A percentile compares a stretch with the other conserved stretches of the same genome.
Evolutionary conservation across 106 monocot species (phyloP).

Genomic region (Dendrobium huoshanense): DNA sequence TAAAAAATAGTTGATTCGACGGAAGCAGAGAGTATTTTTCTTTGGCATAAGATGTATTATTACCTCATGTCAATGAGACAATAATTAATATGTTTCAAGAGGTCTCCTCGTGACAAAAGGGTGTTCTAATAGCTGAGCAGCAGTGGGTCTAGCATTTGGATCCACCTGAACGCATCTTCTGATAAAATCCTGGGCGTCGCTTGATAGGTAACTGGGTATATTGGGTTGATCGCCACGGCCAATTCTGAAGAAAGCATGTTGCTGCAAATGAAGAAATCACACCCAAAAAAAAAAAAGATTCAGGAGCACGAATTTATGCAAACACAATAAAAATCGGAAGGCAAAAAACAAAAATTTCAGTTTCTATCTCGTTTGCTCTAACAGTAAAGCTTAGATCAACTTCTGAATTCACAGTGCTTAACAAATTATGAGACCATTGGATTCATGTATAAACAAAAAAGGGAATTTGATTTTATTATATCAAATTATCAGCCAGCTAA

Average conservation of each 20-base stretch:
- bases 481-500: too few species aligned
- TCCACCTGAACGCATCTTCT: constrained; percentile 53
- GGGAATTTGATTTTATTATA: too few species aligned
- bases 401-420: too few species aligned
- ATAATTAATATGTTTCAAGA: not conserved
- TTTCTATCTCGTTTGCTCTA: too few species aligned
- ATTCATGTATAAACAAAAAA: too few species aligned
- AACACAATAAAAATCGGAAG: too few species aligned
- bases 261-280: constrained; percentile 20
- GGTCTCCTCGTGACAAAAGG: constrained; percentile 35
- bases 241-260: constrained; percentile 54
- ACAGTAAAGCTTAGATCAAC: too few species aligned
- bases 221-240: constrained; percentile 58
- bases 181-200: constrained; percentile 75
- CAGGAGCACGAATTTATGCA: not conserved
- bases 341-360: too few species aligned
- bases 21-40: not conserved
- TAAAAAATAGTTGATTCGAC: too few species aligned
- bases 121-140: constrained; percentile 55
- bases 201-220: constrained; percentile 52
- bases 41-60: not conserved
- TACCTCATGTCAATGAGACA: not conserved
- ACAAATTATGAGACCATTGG: too few species aligned
- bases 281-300: too few species aligned
- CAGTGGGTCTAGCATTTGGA: constrained; percentile 58